Percentiles rank a stretch among this genome's conserved stretches.
Conservation (phyloP, 148 eudicot species). For the Oxyria digyna region DNA sequence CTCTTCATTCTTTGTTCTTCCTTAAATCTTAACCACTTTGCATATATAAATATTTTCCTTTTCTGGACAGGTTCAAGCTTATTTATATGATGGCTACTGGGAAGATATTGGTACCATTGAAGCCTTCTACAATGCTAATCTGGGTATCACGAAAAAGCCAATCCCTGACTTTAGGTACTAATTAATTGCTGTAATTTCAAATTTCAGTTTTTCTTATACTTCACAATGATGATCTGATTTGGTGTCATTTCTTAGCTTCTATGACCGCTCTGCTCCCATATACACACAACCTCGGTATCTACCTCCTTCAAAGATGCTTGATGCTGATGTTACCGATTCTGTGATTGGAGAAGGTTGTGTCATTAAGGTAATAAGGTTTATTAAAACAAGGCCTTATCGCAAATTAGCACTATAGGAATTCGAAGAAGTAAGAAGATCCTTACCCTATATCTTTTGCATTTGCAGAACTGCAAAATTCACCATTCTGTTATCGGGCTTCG, state of each 20-base stretch:
- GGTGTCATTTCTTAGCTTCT: constrained; percentile 46
- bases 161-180: constrained; percentile 89
- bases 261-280: constrained; percentile 94
- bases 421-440: neutral
- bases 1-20: neutral
- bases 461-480: constrained; percentile 90
- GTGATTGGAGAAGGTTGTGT: constrained; percentile 99
- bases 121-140: constrained; percentile 87
- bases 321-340: constrained; percentile 90
- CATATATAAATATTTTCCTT: neutral
- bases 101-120: constrained; percentile 98
- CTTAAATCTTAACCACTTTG: neutral
- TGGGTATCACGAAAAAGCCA: constrained; percentile 91
- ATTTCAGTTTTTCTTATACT: neutral
- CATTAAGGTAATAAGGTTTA: constrained; percentile 56
- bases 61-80: constrained; percentile 68
- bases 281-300: constrained; percentile 96
- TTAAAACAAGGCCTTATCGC: neutral
- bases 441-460: neutral
- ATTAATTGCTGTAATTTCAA: neutral
- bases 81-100: constrained; percentile 93
- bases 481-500: constrained; percentile 94
- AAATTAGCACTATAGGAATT: neutral
- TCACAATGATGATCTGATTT: neutral
- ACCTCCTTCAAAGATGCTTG: constrained; percentile 99